Evolutionary conservation across 2,329 filamentous ascomycete genomes (phyloP), one percentile per base, ranked within the genome.

Genomic region (Pochonia chlamydosporia): DNA sequence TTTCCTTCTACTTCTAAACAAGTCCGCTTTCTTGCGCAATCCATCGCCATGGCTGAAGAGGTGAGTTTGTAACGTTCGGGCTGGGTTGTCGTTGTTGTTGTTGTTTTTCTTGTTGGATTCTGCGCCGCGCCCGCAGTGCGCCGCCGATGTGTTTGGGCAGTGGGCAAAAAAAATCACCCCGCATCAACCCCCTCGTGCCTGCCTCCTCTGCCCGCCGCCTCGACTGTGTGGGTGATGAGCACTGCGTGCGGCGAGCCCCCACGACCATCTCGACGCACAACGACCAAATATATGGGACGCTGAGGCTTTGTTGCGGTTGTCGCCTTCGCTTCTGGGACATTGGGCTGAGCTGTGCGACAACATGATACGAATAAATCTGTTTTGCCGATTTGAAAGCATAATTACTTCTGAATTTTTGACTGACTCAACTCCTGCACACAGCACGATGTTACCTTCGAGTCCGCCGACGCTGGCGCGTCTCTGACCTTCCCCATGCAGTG

Each of bases 401-500:
- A 44, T 40, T 43, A 13, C 37, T 16, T 25, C 18, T 26, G 16
- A 4, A 30, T 28, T 43, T 30, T 47, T 26, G 20, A 47, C 57
- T 57, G 51, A 57, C 43, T 7, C n/a, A 14, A n/a, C 23, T 49
- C 24, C 23, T 30, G 45, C 31, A 28, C 40, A 16, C 60, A 87
- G 79, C 82, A 86, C 71, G 79, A 87, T 65, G 73, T 75, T 61
- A 74, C 72, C 72, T 97, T 97, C 82, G 90, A 96, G 61, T 86
- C 83, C 74, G 89, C 85, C 79, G 90, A 96, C 79, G 91, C 95
- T 72, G 95, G 93, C 75, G 92, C 93, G 65, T 97, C 93, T 62
- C 69, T 78, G 67, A 99, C 93, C 69, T 96, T 71, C 79, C 93
- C 93, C 64, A 95, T 95, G 89, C 93, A 99, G 83, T 99, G 93